A percentile compares a stretch with the other conserved stretches of the same genome.
Conservation (phyloP, 805 yeast species). For the Yarrowia sp. region DNA sequence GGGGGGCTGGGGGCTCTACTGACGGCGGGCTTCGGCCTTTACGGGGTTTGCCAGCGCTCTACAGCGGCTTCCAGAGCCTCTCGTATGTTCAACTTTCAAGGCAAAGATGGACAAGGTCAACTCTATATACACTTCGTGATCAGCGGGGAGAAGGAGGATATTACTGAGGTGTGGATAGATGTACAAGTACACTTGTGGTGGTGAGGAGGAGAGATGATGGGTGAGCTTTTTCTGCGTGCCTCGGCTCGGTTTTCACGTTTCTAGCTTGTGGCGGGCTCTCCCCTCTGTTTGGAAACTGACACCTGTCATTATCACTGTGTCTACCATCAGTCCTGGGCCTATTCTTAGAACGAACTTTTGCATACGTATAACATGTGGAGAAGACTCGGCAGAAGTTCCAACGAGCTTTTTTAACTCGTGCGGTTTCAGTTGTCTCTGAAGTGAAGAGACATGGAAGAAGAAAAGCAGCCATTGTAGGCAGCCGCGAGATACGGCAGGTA, state of each 20-base stretch:
- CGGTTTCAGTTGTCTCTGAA: background rate
- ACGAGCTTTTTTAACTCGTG: conserved; percentile 1
- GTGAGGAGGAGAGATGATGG: too few relatives aligned
- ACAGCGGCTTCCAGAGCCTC: background rate
- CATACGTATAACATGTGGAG: conserved; percentile 28
- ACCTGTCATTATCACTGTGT: background rate
- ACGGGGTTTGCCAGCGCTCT: background rate
- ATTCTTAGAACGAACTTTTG: conserved; percentile 20
- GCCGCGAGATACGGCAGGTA: background rate
- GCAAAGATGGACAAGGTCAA: conserved; percentile 5
- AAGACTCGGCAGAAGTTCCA: conserved; percentile 25
- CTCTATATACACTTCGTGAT: background rate
- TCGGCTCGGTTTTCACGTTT: too few relatives aligned
- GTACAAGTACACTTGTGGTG: too few relatives aligned
- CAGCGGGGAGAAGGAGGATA: conserved; percentile 1
- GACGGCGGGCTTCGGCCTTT: background rate
- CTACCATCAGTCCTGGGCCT: background rate
- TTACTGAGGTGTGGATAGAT: too few relatives aligned
- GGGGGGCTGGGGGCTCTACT: background rate
- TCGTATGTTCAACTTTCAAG: conserved; percentile 14
- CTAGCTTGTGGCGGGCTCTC: too few relatives aligned
- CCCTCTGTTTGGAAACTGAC: background rate
- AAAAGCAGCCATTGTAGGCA: background rate
- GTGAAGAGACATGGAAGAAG: background rate
- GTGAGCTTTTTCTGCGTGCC: too few relatives aligned